Percentiles rank a stretch among this genome's conserved stretches.
Evolutionary conservation across 352 stramenopile species (phyloP).

Genomic region (Elongisporangium senticosum): DNA sequence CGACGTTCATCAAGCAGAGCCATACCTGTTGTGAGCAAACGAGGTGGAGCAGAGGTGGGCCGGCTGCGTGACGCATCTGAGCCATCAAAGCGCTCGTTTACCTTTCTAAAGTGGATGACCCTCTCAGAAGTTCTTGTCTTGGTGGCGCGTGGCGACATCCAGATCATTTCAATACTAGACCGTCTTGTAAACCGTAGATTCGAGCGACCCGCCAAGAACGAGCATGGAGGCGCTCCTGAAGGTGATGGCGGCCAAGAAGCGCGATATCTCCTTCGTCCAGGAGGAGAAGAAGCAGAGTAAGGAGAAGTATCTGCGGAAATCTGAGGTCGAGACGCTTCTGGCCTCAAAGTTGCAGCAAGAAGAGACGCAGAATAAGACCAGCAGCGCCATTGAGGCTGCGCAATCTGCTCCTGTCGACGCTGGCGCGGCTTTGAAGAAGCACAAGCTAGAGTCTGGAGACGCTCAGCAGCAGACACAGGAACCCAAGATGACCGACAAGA

Average conservation of each 20-base stretch:
- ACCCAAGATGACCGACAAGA: neutral
- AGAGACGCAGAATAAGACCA: constrained; percentile 7
- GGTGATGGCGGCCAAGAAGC: constrained; percentile 82
- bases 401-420: constrained; percentile 4
- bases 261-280: constrained; percentile 49
- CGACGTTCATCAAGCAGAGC: too few relatives aligned
- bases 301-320: constrained; percentile 77
- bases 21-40: too few relatives aligned
- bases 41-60: too few relatives aligned
- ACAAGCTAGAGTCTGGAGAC: constrained; percentile 17
- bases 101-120: too few relatives aligned
- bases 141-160: too few relatives aligned
- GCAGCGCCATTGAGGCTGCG: constrained; percentile 8
- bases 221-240: constrained; percentile 70
- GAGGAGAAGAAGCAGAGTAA: constrained; percentile 37
- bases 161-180: too few relatives aligned
- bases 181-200: too few relatives aligned
- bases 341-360: constrained; percentile 18
- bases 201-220: too few relatives aligned
- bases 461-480: neutral
- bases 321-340: constrained; percentile 65
- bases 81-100: too few relatives aligned
- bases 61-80: too few relatives aligned
- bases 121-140: too few relatives aligned
- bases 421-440: constrained; percentile 32